A percentile compares a stretch with the other conserved stretches of the same genome.
Evolutionary conservation across 1,139 yeast species (phyloP).

Genomic region (Hanseniaspora gamundiae): DNA sequence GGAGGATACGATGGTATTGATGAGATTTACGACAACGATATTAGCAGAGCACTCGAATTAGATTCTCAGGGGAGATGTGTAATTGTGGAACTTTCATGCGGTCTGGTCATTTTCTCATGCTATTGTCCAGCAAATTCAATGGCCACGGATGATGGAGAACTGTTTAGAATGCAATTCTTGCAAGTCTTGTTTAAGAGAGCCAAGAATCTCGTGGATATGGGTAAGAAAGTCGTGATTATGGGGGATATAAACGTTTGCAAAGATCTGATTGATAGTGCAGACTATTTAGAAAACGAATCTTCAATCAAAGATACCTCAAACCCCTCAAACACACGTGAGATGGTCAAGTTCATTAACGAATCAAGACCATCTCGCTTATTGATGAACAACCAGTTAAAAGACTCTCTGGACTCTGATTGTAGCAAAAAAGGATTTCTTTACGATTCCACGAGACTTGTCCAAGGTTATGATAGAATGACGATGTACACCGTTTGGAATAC

Average conservation of each 20-base stretch:
- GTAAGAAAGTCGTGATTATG: conserved; percentile 61
- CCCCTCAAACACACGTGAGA: conserved; percentile 8
- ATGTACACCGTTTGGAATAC: conserved; percentile 94
- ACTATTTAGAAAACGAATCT: conserved; percentile 33
- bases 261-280: conserved; percentile 77
- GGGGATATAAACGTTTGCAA: conserved; percentile 83
- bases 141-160: conserved; percentile 58
- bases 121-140: conserved; percentile 90
- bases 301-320: conserved; percentile 21
- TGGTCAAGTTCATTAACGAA: conserved; percentile 6
- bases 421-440: conserved; percentile 30
- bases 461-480: conserved; percentile 41
- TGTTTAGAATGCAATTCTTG: conserved; percentile 46
- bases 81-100: conserved; percentile 54
- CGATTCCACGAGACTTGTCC: conserved; percentile 53
- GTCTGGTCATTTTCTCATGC: conserved; percentile 56
- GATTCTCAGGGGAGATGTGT: conserved; percentile 83
- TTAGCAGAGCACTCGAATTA: conserved; percentile 31
- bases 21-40: conserved; percentile 22
- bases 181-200: conserved; percentile 48
- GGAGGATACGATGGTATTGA: conserved; percentile 59
- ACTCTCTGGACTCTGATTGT: conserved; percentile 4
- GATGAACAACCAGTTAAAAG: conserved; percentile 8
- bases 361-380: conserved; percentile 17
- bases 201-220: conserved; percentile 35